Evolutionary conservation across 2,329 filamentous ascomycete genomes (phyloP).

Genomic region (Penicillium aurantiogriseum): DNA sequence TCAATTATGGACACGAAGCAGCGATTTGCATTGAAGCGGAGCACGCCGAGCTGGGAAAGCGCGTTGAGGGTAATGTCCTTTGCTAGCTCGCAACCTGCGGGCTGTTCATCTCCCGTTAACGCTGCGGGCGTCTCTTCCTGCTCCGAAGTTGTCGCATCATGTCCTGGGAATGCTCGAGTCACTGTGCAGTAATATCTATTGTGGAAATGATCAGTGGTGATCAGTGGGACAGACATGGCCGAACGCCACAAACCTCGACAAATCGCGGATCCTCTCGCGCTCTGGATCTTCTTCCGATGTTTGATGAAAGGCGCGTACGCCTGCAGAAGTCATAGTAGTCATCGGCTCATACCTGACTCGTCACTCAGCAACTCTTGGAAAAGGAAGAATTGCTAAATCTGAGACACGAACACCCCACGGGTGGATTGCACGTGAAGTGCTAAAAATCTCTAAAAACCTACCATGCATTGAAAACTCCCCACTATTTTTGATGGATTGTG

Average conservation of each 20-base stretch:
- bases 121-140: slow-evolving; percentile 4
- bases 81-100: slow-evolving; percentile 3
- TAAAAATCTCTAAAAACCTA: background rate
- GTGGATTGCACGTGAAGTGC: background rate
- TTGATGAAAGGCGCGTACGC: background rate
- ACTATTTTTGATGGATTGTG: background rate
- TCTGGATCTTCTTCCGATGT: slow-evolving; percentile 10
- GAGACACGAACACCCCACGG: background rate
- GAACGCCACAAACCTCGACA: slow-evolving; percentile 16
- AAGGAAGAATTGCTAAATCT: background rate
- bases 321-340: background rate
- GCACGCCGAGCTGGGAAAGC: slow-evolving; percentile 51
- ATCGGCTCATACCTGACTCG: background rate
- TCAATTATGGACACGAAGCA: slow-evolving; percentile 55
- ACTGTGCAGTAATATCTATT: slow-evolving; percentile 19
- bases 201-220: background rate
- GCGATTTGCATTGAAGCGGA: slow-evolving; percentile 47
- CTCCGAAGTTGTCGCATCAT: no score
- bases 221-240: background rate
- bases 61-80: slow-evolving; percentile 46
- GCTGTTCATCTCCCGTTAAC: slow-evolving; percentile 14
- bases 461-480: background rate
- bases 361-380: background rate
- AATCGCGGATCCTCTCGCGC: slow-evolving; percentile 19
- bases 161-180: background rate